Conservation (phyloP, 306 rosid genomes). For the Rubus parviflorus region DNA sequence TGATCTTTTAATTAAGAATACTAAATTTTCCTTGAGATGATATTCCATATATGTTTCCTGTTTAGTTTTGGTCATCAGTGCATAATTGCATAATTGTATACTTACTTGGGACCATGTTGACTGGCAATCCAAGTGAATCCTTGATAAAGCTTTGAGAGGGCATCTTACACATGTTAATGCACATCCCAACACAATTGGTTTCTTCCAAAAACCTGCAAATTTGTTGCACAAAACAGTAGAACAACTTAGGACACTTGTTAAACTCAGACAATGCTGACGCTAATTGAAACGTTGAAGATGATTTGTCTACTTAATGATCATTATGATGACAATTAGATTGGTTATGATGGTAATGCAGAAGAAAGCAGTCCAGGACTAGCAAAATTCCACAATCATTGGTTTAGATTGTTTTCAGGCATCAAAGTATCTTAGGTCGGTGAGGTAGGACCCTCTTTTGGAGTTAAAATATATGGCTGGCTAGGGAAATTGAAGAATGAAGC, state of each 20-base stretch:
- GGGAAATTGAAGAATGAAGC: constrained; percentile 6
- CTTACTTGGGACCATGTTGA: constrained; percentile 95
- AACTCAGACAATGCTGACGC: not conserved
- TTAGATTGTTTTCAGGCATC: constrained; percentile 32
- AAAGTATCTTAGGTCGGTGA: constrained; percentile 50
- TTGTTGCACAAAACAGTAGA: not conserved
- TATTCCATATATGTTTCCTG: not conserved
- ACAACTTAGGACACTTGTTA: constrained; percentile 7
- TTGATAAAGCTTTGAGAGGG: constrained; percentile 80
- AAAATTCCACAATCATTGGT: constrained; percentile 40
- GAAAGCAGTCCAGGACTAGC: constrained; percentile 16
- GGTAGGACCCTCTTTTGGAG: constrained; percentile 26
- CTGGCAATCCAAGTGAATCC: constrained; percentile 70
- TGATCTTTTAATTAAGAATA: constrained; percentile 1
- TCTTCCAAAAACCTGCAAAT: constrained; percentile 78
- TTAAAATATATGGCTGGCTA: not conserved
- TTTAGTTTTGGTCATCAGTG: constrained; percentile 11
- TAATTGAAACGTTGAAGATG: not conserved
- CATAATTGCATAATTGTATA: constrained; percentile 12
- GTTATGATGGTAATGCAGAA: constrained; percentile 41
- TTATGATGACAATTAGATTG: constrained; percentile 29
- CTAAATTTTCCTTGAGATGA: constrained; percentile 10
- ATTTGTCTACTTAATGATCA: constrained; percentile 23
- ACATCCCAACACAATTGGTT: constrained; percentile 83
- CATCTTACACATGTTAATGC: constrained; percentile 80